These are phyloP conservation scores for Chlorella sp. DNA, from an alignment of 139 green algal genomes.

Conservation along the genomic window DNA sequence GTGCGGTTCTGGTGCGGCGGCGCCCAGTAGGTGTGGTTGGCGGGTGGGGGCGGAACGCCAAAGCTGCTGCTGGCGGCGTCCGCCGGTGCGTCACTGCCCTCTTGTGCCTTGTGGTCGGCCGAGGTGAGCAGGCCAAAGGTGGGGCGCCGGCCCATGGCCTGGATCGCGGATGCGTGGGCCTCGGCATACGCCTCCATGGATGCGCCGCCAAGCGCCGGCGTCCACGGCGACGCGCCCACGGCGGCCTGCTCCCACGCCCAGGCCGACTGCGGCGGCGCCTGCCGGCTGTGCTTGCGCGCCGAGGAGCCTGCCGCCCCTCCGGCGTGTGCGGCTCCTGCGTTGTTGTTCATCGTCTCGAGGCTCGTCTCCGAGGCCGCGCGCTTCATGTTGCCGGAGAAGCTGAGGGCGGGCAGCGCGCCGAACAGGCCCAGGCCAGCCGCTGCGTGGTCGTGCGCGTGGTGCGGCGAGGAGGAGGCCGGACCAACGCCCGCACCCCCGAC, in stretches of 20 bases:
- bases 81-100: background rate
- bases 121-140: background rate
- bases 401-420: background rate
- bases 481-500: background rate
- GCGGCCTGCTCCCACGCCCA: conserved; percentile 2
- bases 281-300: background rate
- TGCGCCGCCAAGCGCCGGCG: background rate
- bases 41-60: too few species aligned
- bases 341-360: conserved; percentile 15
- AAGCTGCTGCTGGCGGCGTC: background rate
- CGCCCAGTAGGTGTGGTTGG: too few species aligned
- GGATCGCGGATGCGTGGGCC: background rate
- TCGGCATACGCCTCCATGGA: background rate
- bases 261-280: too few species aligned
- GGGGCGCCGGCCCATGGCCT: background rate
- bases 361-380: conserved; percentile 33
- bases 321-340: conserved; percentile 5
- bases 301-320: too few species aligned
- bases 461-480: too few species aligned
- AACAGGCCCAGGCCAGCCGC: too few species aligned
- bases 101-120: background rate
- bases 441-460: background rate
- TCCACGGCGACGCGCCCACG: background rate
- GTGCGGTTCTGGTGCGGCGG: background rate
- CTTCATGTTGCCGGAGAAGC: conserved; percentile 30